phyloP scores from a whole-genome alignment of 345 rosid species.

The Salix caprea region DNA sequence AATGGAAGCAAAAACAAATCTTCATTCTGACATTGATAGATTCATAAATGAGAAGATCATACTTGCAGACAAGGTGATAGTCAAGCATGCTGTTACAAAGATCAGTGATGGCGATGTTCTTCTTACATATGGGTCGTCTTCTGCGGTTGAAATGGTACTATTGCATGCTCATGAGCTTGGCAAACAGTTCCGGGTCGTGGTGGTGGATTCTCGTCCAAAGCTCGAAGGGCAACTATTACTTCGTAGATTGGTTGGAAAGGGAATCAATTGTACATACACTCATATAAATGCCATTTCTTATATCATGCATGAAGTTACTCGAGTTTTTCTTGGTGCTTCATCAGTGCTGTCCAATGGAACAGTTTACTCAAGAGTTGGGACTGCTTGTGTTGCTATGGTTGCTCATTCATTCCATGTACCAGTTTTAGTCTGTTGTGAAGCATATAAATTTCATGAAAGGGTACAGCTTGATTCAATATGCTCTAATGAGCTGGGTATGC shows the following conservation, averaged over 20 bases:
- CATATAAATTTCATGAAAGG: conserved; percentile 92
- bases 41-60: conserved; percentile 84
- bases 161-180: conserved; percentile 79
- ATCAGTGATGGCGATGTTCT: conserved; percentile 93
- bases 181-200: conserved; percentile 77
- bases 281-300: conserved; percentile 89
- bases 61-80: conserved; percentile 70
- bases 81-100: conserved; percentile 79
- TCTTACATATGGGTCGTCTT: conserved; percentile 82
- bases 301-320: conserved; percentile 90
- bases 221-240: conserved; percentile 83
- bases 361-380: conserved; percentile 88
- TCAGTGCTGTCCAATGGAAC: conserved; percentile 97
- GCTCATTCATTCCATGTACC: conserved; percentile 82
- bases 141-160: conserved; percentile 87
- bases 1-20: conserved; percentile 67
- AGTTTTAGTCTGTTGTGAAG: conserved; percentile 92
- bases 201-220: conserved; percentile 92
- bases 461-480: conserved; percentile 96
- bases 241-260: conserved; percentile 81
- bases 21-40: conserved; percentile 64
- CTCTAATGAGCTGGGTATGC: conserved; percentile 87
- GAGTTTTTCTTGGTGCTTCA: conserved; percentile 89
- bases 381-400: conserved; percentile 95
- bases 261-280: conserved; percentile 76